Evolutionary conservation across 495 filamentous ascomycete genomes (phyloP).

Genomic region (Neurospora sp.): DNA sequence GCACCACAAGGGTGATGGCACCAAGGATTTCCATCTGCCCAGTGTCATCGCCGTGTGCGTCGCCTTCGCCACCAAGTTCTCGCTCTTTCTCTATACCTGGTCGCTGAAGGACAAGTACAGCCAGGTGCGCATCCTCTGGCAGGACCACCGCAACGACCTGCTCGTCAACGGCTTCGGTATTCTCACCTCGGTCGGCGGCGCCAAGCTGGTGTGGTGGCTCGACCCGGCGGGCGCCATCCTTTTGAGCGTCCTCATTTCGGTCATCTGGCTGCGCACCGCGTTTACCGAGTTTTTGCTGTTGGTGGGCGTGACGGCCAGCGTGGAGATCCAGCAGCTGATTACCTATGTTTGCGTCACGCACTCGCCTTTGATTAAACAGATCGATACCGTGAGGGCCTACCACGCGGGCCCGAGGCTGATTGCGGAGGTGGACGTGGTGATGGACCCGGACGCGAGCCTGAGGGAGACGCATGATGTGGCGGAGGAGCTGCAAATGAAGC

Average conservation of each 20-base stretch:
- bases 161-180: constrained; percentile 87
- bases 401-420: constrained; percentile 84
- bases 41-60: constrained; percentile 80
- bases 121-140: constrained; percentile 89
- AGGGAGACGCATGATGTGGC: constrained; percentile 84
- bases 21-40: constrained; percentile 64
- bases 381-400: constrained; percentile 92
- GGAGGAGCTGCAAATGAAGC: constrained; percentile 87
- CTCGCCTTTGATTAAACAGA: constrained; percentile 62
- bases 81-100: constrained; percentile 87
- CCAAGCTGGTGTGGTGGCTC: constrained; percentile 87
- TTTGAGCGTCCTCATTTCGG: constrained; percentile 63
- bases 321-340: constrained; percentile 82
- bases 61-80: constrained; percentile 76
- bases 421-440: constrained; percentile 83
- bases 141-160: constrained; percentile 84
- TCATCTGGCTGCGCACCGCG: constrained; percentile 74
- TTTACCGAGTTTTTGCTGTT: constrained; percentile 85
- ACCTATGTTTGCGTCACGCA: constrained; percentile 97
- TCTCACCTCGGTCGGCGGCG: constrained; percentile 75
- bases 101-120: constrained; percentile 73
- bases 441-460: constrained; percentile 59
- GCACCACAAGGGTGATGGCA: constrained; percentile 28
- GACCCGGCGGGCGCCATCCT: constrained; percentile 88
- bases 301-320: constrained; percentile 77